These are phyloP conservation scores for Fusarium gaditjirri DNA, from an alignment of 2,329 filamentous ascomycete genomes.

Conservation along the genomic window DNA sequence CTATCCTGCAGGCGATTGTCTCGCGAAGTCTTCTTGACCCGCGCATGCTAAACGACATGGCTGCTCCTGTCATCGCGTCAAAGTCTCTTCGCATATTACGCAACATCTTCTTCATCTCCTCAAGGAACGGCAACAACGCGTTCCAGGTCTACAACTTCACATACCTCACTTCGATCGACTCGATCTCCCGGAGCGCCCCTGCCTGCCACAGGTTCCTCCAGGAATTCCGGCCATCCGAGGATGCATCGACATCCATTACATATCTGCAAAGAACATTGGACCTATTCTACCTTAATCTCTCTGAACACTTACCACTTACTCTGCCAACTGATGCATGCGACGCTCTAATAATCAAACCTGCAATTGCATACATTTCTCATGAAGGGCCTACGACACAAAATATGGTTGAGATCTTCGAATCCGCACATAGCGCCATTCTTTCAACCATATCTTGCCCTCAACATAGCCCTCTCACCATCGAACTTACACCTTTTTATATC, in stretches of 20 bases:
- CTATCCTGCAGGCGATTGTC: slow-evolving; percentile 78
- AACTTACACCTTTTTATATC: slow-evolving; percentile 84
- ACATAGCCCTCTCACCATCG: slow-evolving; percentile 75
- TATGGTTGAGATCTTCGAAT: slow-evolving; percentile 77
- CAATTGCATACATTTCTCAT: slow-evolving; percentile 75
- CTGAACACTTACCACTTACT: slow-evolving; percentile 82
- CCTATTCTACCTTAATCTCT: slow-evolving; percentile 87
- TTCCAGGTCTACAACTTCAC: slow-evolving; percentile 90
- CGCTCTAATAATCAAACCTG: slow-evolving; percentile 76
- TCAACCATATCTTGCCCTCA: slow-evolving; percentile 83
- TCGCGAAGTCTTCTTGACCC: slow-evolving; percentile 69
- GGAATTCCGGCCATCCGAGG: slow-evolving; percentile 61
- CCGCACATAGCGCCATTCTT: slow-evolving; percentile 84
- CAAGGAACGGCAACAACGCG: slow-evolving; percentile 74
- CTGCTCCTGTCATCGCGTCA: slow-evolving; percentile 72
- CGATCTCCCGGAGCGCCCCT: slow-evolving; percentile 75
- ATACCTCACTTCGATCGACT: slow-evolving; percentile 83
- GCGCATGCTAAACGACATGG: slow-evolving; percentile 54
- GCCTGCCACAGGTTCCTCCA: slow-evolving; percentile 74
- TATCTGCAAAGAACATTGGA: slow-evolving; percentile 77
- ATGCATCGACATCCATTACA: slow-evolving; percentile 45
- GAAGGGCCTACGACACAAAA: slow-evolving; percentile 56
- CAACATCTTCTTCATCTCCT: slow-evolving; percentile 84
- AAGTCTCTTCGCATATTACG: slow-evolving; percentile 79
- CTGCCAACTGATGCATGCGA: slow-evolving; percentile 76